These are phyloP conservation scores for Rutidosis leptorrhynchoides DNA, from an alignment of 129 eudicot genomes.

Conservation along the genomic window DNA sequence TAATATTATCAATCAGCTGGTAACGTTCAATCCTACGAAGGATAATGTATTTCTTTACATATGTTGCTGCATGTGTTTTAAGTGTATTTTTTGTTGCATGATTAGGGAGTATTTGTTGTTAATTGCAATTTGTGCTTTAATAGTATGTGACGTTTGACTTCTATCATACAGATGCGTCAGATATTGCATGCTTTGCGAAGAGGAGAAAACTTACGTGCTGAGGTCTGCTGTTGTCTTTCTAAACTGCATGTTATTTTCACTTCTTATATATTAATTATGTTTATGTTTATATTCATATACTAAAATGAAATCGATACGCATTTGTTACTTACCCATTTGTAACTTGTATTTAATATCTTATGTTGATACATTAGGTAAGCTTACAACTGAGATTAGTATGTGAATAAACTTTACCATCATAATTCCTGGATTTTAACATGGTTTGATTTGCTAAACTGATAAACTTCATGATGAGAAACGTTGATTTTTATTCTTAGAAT, in stretches of 20 bases:
- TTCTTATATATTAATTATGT: background rate
- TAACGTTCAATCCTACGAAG: background rate
- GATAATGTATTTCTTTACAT: background rate
- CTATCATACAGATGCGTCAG: conserved; percentile 68
- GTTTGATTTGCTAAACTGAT: background rate
- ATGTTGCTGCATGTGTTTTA: background rate
- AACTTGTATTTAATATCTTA: background rate
- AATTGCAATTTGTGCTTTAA: background rate
- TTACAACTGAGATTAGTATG: conserved; percentile 6
- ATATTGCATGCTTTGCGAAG: conserved; percentile 68
- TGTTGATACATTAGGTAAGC: background rate
- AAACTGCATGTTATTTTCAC: background rate
- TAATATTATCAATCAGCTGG: background rate
- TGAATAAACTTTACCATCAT: background rate
- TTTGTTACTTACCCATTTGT: background rate
- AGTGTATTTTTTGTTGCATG: background rate
- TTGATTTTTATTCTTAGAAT: too few relatives aligned
- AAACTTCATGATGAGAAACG: background rate
- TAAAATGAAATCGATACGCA: background rate
- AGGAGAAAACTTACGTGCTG: conserved; percentile 58
- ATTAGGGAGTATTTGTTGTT: background rate
- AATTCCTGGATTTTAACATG: background rate
- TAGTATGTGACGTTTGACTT: background rate
- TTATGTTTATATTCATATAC: background rate
- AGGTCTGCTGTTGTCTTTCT: conserved; percentile 47